A percentile compares a stretch with the other conserved stretches of the same genome.
phyloP scores from a whole-genome alignment of 1,284 basidiomycete genomes.

The Malassezia obtusa region DNA sequence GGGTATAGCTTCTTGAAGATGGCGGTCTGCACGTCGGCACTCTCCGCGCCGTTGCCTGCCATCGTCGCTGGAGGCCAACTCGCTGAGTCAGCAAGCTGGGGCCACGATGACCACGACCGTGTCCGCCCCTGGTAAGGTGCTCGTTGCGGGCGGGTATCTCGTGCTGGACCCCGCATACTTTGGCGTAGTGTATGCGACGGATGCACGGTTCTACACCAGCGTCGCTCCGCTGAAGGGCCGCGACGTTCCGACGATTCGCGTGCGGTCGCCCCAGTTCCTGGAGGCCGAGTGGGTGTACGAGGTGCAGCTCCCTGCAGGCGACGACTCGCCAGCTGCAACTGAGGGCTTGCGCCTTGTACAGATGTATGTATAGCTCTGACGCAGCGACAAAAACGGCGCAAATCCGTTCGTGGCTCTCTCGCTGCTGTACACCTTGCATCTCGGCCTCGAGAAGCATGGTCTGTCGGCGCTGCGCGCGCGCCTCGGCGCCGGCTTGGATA shows the following conservation, averaged over 20 bases:
- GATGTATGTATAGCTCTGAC: not conserved
- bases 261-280: constrained; percentile 83
- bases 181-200: constrained; percentile 58
- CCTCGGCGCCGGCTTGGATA: constrained; percentile 54
- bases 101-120: constrained; percentile 53
- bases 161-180: constrained; percentile 46
- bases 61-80: not conserved
- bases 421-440: constrained; percentile 62
- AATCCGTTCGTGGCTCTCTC: constrained; percentile 92
- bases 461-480: constrained; percentile 6
- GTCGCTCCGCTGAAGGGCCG: constrained; percentile 21
- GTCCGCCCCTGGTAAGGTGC: constrained; percentile 88
- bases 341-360: not conserved
- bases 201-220: constrained; percentile 78
- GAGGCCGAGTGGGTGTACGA: constrained; percentile 67
- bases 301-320: constrained; percentile 1
- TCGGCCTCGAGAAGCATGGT: constrained; percentile 52
- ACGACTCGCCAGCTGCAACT: not conserved
- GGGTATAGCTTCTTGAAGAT: constrained; percentile 18
- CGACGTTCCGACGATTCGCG: constrained; percentile 52
- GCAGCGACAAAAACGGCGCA: constrained; percentile 34
- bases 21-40: constrained; percentile 3
- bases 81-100: not conserved
- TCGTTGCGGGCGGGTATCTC: constrained; percentile 54
- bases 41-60: not conserved